Percentiles rank a stretch among this genome's conserved stretches.
phyloP scores from a whole-genome alignment of 371 early-diverging fungal genomes.

The Paraphysoderma sedebokerense region DNA sequence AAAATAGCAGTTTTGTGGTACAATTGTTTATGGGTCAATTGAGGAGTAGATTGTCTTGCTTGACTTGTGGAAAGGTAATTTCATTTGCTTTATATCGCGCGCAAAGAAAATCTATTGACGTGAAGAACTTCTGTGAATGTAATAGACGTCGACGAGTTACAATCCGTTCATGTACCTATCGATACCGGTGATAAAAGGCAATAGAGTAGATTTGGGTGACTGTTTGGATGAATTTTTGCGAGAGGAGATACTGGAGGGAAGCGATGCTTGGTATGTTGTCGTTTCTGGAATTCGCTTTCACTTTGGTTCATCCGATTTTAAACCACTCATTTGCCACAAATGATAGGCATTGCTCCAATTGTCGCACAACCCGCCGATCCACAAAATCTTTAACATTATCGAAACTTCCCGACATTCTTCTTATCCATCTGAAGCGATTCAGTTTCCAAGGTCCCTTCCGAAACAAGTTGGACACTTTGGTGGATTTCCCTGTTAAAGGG shows the following conservation, averaged over 20 bases:
- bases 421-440: conserved; percentile 87
- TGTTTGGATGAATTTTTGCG: conserved; percentile 74
- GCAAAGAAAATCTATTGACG: not conserved
- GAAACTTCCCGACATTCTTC: conserved; percentile 63
- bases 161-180: conserved; percentile 84
- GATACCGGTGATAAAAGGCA: conserved; percentile 44
- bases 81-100: not conserved
- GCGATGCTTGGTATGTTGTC: conserved; percentile 88
- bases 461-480: conserved; percentile 75
- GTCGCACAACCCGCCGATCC: conserved; percentile 50
- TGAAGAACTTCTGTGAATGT: conserved; percentile 1
- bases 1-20: conserved; percentile 81
- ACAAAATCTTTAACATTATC: conserved; percentile 61
- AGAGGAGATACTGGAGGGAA: conserved; percentile 67
- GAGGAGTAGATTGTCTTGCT: conserved; percentile 57
- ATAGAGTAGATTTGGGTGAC: conserved; percentile 38
- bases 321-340: too few relatives aligned
- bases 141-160: conserved; percentile 68
- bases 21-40: conserved; percentile 79
- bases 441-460: conserved; percentile 82
- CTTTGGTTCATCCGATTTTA: too few relatives aligned
- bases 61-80: conserved; percentile 49
- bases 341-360: conserved; percentile 74
- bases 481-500: conserved; percentile 57
- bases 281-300: too few relatives aligned